Percentiles rank a stretch among this genome's conserved stretches.
Conservation (phyloP, 129 eudicot genomes). For the Tagetes patula region DNA sequence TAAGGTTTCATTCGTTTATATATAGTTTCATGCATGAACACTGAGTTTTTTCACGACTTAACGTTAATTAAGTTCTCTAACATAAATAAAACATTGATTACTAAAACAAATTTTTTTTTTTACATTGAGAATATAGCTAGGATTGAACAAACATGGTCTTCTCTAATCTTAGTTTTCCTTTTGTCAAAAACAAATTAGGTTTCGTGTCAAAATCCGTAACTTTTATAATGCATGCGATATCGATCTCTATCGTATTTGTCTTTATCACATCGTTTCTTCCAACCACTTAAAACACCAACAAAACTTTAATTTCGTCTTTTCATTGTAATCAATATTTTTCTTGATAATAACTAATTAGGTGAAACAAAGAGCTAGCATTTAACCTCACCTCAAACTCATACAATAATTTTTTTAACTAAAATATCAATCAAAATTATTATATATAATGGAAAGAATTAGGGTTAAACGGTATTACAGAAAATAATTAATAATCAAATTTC, state of each 20-base stretch:
- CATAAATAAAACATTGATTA: not conserved
- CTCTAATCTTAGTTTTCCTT: slow-evolving; percentile 9
- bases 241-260: slow-evolving; percentile 1
- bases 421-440: no score
- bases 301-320: not conserved
- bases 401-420: no score
- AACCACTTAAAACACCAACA: slow-evolving; percentile 10
- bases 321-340: no score
- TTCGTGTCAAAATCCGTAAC: slow-evolving; percentile 26
- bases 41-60: no score
- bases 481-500: not conserved
- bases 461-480: no score
- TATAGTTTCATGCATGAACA: no score
- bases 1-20: no score
- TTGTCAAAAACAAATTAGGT: slow-evolving; percentile 23
- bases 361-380: no score
- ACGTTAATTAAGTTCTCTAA: not conserved
- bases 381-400: no score
- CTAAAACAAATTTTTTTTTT: not conserved
- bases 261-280: not conserved
- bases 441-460: no score
- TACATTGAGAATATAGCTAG: not conserved
- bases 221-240: slow-evolving; percentile 19
- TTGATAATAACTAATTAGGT: no score
- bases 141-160: not conserved